phyloP scores from a whole-genome alignment of 2,329 filamentous ascomycete species.

The Akanthomyces lecanii region DNA sequence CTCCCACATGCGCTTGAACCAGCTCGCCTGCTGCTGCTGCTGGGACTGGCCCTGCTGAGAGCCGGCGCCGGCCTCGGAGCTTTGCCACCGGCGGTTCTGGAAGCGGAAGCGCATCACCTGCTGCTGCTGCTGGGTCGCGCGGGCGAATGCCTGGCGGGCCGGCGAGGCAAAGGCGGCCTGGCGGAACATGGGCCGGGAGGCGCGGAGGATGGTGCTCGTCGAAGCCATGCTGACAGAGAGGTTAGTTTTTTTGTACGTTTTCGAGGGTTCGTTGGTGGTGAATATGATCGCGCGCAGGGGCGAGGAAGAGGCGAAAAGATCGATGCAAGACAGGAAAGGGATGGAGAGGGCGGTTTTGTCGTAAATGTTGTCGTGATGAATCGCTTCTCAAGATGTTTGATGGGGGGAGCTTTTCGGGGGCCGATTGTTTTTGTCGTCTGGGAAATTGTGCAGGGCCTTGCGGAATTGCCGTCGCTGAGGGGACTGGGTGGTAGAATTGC shows the following conservation, averaged over 20 bases:
- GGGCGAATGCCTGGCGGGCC: conserved; percentile 50
- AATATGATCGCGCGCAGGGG: background rate
- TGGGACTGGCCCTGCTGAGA: conserved; percentile 22
- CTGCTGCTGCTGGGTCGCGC: conserved; percentile 37
- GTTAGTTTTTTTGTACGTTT: background rate
- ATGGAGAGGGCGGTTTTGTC: too few relatives aligned
- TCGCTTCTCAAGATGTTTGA: background rate
- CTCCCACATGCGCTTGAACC: conserved; percentile 78
- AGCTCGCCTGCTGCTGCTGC: conserved; percentile 43
- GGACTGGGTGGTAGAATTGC: background rate
- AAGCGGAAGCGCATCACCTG: conserved; percentile 40
- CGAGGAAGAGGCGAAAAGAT: background rate
- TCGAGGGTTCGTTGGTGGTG: background rate
- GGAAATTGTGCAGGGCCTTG: background rate
- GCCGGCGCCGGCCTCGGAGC: conserved; percentile 52
- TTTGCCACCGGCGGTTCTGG: conserved; percentile 63
- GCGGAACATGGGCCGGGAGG: conserved; percentile 53
- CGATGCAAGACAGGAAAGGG: background rate
- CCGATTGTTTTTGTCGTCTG: background rate
- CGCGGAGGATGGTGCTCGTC: conserved; percentile 48
- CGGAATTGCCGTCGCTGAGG: background rate
- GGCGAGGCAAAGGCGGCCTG: conserved; percentile 49
- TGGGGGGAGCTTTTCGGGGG: background rate
- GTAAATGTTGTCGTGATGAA: background rate
- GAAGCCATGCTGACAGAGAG: conserved; percentile 35